Evolutionary conservation across 2,329 filamentous ascomycete species (phyloP).

Genomic region (Emericellopsis cladophorae): DNA sequence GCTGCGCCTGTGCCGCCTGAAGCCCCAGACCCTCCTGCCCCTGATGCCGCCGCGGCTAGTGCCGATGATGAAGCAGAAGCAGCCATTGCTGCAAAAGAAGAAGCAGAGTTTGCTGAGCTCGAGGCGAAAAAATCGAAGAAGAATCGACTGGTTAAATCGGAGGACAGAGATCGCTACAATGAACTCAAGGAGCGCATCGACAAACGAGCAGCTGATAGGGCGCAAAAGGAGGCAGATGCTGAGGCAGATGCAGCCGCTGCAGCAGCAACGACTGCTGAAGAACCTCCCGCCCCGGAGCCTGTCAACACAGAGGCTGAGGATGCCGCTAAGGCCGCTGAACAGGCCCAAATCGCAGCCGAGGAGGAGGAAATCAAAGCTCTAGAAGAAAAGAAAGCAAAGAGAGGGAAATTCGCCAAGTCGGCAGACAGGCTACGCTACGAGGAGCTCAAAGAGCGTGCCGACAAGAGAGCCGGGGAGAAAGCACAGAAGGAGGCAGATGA

Average conservation of each 20-base stretch:
- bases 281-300: conserved; percentile 10
- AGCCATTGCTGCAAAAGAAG: conserved; percentile 6
- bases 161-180: conserved; percentile 14
- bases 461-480: conserved; percentile 9
- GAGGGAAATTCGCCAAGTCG: conserved; percentile 9
- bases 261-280: background rate
- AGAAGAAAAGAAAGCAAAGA: conserved; percentile 17
- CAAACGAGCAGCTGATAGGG: conserved; percentile 6
- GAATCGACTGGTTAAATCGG: conserved; percentile 9
- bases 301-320: conserved; percentile 13
- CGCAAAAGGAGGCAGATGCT: conserved; percentile 3
- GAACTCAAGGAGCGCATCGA: conserved; percentile 8
- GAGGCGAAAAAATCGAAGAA: conserved; percentile 17
- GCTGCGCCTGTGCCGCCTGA: conserved; percentile 11
- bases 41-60: conserved; percentile 9
- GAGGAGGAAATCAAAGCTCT: conserved; percentile 14
- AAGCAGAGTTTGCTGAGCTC: conserved; percentile 6
- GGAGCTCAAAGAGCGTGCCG: conserved; percentile 7
- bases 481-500: conserved; percentile 6
- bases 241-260: conserved; percentile 7
- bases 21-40: conserved; percentile 3
- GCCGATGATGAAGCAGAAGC: conserved; percentile 3
- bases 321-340: conserved; percentile 11
- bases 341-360: conserved; percentile 4
- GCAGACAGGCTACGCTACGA: conserved; percentile 14